phyloP scores from a whole-genome alignment of 257 asterid species.

The Forsythia suspensa region DNA sequence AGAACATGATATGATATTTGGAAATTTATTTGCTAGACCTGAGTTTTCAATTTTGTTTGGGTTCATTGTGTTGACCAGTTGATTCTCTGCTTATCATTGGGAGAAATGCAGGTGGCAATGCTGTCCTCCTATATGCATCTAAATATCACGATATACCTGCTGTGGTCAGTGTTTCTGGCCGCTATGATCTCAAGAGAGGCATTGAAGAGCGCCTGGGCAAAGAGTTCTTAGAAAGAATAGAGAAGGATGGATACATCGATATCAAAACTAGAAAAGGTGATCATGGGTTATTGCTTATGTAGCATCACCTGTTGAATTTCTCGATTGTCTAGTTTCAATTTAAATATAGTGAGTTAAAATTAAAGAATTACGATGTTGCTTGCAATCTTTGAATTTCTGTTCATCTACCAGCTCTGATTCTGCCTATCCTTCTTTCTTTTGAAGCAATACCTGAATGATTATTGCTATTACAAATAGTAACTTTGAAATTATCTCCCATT shows the following conservation, averaged over 20 bases:
- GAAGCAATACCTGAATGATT: background rate
- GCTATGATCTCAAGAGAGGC: constrained; percentile 76
- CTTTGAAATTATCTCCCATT: background rate
- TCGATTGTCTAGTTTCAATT: background rate
- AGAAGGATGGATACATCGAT: constrained; percentile 71
- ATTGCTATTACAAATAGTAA: background rate
- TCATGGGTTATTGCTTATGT: background rate
- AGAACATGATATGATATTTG: background rate
- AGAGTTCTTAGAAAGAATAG: constrained; percentile 50
- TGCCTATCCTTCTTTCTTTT: background rate
- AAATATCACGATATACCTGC: constrained; percentile 66
- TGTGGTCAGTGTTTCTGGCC: constrained; percentile 80
- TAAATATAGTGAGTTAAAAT: background rate
- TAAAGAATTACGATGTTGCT: background rate
- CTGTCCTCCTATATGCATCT: constrained; percentile 80
- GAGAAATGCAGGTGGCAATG: constrained; percentile 59
- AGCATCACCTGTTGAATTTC: background rate
- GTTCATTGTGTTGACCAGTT: constrained; percentile 7
- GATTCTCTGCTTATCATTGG: constrained; percentile 11
- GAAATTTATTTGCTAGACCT: background rate
- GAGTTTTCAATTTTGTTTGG: background rate
- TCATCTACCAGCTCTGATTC: background rate
- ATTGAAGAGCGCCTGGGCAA: constrained; percentile 65
- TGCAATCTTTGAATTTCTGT: background rate
- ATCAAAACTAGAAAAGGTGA: constrained; percentile 57